Conservation (phyloP, 2,329 filamentous ascomycete genomes). For the Incumbomyces delicatus region DNA sequence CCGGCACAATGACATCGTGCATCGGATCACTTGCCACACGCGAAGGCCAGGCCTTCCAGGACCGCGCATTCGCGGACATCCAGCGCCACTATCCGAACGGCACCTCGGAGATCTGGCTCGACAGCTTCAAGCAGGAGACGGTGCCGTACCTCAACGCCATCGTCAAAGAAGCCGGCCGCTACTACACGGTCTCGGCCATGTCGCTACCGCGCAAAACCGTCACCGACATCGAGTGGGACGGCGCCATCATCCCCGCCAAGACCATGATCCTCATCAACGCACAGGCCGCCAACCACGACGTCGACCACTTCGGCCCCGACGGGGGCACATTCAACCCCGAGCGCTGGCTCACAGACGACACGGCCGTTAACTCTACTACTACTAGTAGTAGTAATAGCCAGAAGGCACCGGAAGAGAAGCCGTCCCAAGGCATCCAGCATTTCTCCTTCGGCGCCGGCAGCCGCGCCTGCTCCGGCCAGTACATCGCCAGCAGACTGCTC, state of each 20-base stretch:
- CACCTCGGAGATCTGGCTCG: slow-evolving; percentile 51
- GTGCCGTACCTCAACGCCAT: slow-evolving; percentile 63
- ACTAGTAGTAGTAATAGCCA: too few relatives aligned
- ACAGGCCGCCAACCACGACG: slow-evolving; percentile 61
- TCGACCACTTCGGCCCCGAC: slow-evolving; percentile 47
- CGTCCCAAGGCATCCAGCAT: slow-evolving; percentile 41
- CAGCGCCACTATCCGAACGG: slow-evolving; percentile 49
- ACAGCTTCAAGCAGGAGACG: slow-evolving; percentile 58
- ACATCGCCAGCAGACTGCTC: slow-evolving; percentile 48
- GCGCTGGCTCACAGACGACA: slow-evolving; percentile 47
- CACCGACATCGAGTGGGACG: slow-evolving; percentile 57
- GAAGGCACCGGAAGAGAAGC: slow-evolving; percentile 36
- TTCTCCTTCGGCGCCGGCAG: slow-evolving; percentile 50
- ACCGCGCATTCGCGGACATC: slow-evolving; percentile 57
- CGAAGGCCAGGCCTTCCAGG: slow-evolving; percentile 57
- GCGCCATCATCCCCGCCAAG: slow-evolving; percentile 56
- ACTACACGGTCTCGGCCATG: slow-evolving; percentile 65
- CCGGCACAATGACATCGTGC: slow-evolving; percentile 62
- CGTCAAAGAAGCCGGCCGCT: slow-evolving; percentile 64
- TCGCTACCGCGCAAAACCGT: slow-evolving; percentile 59
- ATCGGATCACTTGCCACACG: slow-evolving; percentile 57
- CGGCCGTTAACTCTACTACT: not conserved
- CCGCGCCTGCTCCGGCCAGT: slow-evolving; percentile 48
- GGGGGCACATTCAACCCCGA: slow-evolving; percentile 54
- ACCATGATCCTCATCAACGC: slow-evolving; percentile 70